phyloP scores from a whole-genome alignment of 2,329 filamentous ascomycete genomes.

The Emmonsiellopsis sp. region DNA sequence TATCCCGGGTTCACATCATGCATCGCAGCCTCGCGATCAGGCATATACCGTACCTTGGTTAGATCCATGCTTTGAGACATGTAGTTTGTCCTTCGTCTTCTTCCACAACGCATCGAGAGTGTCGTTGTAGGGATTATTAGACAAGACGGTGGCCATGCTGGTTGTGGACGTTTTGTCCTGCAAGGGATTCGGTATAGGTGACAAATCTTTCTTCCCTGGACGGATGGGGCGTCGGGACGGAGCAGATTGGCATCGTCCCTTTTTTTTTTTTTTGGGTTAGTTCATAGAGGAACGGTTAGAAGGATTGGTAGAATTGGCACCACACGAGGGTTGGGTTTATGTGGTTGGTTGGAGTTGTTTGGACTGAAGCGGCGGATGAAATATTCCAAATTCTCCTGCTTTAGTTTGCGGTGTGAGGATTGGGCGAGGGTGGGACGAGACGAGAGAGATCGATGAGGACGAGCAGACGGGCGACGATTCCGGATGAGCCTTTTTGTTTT shows the following conservation, averaged over 20 bases:
- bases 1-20: no score
- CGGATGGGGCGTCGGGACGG: not conserved
- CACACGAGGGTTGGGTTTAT: no score
- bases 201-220: not conserved
- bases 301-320: no score
- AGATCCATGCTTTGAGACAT: conserved; percentile 8
- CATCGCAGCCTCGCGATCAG: not conserved
- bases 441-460: no score
- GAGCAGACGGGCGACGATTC: not conserved
- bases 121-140: conserved; percentile 4
- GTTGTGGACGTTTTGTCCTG: not conserved
- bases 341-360: no score
- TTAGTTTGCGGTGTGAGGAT: no score
- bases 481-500: not conserved
- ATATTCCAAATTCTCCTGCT: no score
- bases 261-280: no score
- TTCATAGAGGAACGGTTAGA: no score
- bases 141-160: not conserved
- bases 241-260: no score
- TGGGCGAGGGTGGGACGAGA: no score
- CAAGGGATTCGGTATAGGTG: not conserved
- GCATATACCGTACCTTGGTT: conserved; percentile 6
- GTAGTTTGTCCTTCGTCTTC: conserved; percentile 11
- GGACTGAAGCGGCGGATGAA: no score
- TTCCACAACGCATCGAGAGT: conserved; percentile 11